Base-by-base conservation (phyloP, 805 yeast species). In the Ascoidea tarda region DNA sequence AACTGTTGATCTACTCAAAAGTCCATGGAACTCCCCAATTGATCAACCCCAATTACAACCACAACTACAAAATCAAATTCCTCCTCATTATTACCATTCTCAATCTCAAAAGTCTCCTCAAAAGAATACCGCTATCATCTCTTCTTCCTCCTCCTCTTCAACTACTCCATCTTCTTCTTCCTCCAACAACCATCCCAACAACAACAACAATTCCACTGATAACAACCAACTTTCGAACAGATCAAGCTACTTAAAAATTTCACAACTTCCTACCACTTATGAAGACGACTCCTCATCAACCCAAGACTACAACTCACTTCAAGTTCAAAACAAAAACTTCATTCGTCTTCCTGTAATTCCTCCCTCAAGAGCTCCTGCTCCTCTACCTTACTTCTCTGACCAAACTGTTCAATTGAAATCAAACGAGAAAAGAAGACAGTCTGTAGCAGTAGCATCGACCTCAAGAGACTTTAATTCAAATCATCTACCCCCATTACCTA, bases 201-300 rank as follows among this genome's bases (percentile, higher is more conserved):
- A 38, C 10, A 6, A 33, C 8, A 8, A 8, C 8, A 38, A 38
- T 14, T 10, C 8, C 4, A 8, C 8, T 10, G 14, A 8, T 10
- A 38, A 38, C 14, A 38, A 38, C 4, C 44, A 38, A 38, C 14
- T 38, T 2, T 38, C 44, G 1, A 38, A 38, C 14, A 8, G 44
- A 10, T 38, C 44, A 45, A 3, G 33, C n/a, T 46, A 57, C 1
- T 49, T 55, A 4, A 60, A 59, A 52, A 60, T 57, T 50, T 54
- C 57, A 6, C 78, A 74, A 54, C 61, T 76, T 12, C 77, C 79
- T 32, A 71, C 76, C 1, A 76, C 79, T 1, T 76, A 76, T 60
- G 81, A 76, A 59, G 61, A 69, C 53, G 71, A 67, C 14, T 14
- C 42, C 5, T 5, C n/a, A 1, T 10, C 46, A 46, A 48, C 16